Evolutionary conservation across 176 grass and related monocot species (phyloP).

Genomic region (Carex scoparia): DNA sequence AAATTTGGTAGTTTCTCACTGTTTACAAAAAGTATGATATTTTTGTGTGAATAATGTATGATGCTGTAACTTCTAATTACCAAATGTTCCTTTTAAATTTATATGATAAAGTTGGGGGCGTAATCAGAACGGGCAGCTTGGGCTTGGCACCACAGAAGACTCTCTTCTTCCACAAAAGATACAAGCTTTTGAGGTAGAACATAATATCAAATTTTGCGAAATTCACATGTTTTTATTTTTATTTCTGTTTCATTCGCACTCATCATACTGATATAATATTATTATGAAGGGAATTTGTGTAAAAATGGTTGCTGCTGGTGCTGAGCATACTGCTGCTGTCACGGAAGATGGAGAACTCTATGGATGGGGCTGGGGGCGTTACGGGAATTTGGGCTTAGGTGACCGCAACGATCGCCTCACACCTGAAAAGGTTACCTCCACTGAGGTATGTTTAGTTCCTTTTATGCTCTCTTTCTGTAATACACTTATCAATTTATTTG

Average conservation of each 20-base stretch:
- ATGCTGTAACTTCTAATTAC: conserved; percentile 10
- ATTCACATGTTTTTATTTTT: neutral
- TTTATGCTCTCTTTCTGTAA: conserved; percentile 14
- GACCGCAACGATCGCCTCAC: conserved; percentile 81
- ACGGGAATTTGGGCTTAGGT: conserved; percentile 95
- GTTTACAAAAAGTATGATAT: neutral
- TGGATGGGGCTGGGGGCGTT: conserved; percentile 98
- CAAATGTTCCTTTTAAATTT: neutral
- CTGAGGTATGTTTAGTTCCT: conserved; percentile 39
- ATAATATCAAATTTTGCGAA: neutral
- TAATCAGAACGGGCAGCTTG: conserved; percentile 97
- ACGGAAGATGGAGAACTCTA: conserved; percentile 96
- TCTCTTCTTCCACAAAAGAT: conserved; percentile 91
- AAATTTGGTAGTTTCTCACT: neutral
- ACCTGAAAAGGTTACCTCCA: conserved; percentile 75
- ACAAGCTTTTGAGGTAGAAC: conserved; percentile 83
- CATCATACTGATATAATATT: neutral
- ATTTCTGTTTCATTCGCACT: neutral
- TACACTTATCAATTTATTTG: neutral
- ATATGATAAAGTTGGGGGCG: conserved; percentile 70
- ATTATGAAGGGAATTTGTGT: conserved; percentile 64
- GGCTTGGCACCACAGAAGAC: conserved; percentile 91
- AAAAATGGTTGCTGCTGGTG: conserved; percentile 97
- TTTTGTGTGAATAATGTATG: neutral
- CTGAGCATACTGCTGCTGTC: conserved; percentile 93